These are phyloP conservation scores for Alloascoidea hylecoeti DNA, from an alignment of 805 yeast species.

Conservation along the genomic window DNA sequence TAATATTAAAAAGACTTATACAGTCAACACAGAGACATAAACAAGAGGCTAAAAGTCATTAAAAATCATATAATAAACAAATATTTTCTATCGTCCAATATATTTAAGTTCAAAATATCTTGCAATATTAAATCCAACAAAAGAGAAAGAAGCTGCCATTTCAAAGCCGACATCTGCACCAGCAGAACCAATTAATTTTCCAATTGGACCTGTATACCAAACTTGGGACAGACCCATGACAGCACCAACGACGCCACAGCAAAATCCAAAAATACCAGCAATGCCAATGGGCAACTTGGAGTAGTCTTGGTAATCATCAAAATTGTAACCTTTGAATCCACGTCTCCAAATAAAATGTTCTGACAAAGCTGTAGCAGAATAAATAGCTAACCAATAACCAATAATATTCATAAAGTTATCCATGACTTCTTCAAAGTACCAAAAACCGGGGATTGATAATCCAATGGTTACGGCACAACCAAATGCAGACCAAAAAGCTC, in stretches of 20 bases:
- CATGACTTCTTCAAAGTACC: conserved; percentile 60
- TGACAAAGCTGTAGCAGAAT: conserved; percentile 57
- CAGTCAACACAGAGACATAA: background rate
- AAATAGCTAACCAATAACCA: conserved; percentile 83
- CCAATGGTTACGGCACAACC: conserved; percentile 74
- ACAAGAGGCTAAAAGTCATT: background rate
- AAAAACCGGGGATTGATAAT: conserved; percentile 80
- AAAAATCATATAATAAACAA: no score
- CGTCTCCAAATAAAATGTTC: conserved; percentile 75
- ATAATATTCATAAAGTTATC: conserved; percentile 82
- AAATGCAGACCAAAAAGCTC: conserved; percentile 66
- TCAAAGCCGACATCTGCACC: conserved; percentile 90
- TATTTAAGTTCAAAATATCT: conserved; percentile 60
- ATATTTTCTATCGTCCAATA: conserved; percentile 19
- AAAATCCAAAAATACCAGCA: conserved; percentile 69
- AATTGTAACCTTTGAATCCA: conserved; percentile 47
- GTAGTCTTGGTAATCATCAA: conserved; percentile 44
- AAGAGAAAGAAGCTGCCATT: conserved; percentile 53
- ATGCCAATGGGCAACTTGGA: conserved; percentile 54
- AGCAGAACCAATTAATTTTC: conserved; percentile 37
- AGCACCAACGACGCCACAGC: conserved; percentile 76
- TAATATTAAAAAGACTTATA: no score
- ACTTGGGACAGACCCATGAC: conserved; percentile 79
- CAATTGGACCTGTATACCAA: conserved; percentile 71
- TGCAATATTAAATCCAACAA: conserved; percentile 38